phyloP scores from a whole-genome alignment of 805 yeast genomes.

The Candida sphagnicola region DNA sequence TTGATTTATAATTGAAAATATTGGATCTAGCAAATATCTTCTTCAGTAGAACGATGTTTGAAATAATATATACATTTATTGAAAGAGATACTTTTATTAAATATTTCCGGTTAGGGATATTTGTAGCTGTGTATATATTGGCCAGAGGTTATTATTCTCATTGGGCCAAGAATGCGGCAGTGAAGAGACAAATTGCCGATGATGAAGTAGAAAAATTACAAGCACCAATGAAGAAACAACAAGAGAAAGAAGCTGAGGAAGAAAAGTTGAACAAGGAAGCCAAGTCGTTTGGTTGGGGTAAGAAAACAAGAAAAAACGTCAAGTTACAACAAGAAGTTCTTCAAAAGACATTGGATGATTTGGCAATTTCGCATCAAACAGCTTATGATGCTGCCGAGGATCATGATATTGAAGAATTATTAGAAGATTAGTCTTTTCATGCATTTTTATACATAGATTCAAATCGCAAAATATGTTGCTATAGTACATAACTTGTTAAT shows the following conservation, averaged over 20 bases:
- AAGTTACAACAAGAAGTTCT: constrained; percentile 52
- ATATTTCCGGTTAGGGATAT: constrained; percentile 43
- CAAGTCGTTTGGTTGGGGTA: constrained; percentile 73
- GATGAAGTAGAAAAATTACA: constrained; percentile 43
- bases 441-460: background rate
- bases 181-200: constrained; percentile 41
- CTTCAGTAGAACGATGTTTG: too few relatives aligned
- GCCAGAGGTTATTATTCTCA: constrained; percentile 53
- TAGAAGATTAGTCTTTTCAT: constrained; percentile 47
- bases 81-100: constrained; percentile 41
- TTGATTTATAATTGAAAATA: too few relatives aligned
- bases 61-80: constrained; percentile 31
- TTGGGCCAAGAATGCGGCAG: constrained; percentile 54
- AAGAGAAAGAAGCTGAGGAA: constrained; percentile 30
- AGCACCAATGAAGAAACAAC: constrained; percentile 31
- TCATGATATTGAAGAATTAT: constrained; percentile 63
- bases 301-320: constrained; percentile 59
- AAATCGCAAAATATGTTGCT: background rate
- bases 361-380: constrained; percentile 41
- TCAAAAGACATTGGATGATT: constrained; percentile 39
- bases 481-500: background rate
- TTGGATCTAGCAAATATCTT: too few relatives aligned
- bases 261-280: constrained; percentile 34
- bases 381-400: constrained; percentile 51
- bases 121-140: constrained; percentile 62